Conservation (phyloP, 2,329 filamentous ascomycete genomes). For the Teratosphaeria epicoccoides region DNA sequence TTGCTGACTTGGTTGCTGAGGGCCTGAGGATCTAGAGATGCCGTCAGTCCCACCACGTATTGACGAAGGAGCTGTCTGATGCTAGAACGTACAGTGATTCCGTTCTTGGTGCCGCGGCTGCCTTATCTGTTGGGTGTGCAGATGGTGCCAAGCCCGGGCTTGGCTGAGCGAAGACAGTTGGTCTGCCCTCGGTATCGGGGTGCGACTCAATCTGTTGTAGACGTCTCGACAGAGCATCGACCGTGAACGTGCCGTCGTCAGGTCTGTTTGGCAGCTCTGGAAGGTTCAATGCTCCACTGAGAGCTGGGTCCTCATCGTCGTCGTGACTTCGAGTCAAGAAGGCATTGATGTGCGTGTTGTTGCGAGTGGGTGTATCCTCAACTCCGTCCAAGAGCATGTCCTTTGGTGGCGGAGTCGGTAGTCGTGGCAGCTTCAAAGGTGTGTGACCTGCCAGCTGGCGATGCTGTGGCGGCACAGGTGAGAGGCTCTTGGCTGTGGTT, state of each 20-base stretch:
- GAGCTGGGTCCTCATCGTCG: conserved; percentile 21
- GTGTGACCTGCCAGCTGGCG: conserved; percentile 25
- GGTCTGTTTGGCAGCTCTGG: conserved; percentile 26
- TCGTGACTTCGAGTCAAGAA: conserved; percentile 18
- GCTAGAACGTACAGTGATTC: conserved; percentile 1
- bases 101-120: neutral
- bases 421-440: conserved; percentile 21
- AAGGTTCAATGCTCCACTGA: conserved; percentile 27
- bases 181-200: conserved; percentile 22
- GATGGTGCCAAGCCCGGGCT: conserved; percentile 22
- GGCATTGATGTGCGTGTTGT: conserved; percentile 26
- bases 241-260: conserved; percentile 25
- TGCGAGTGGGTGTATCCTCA: conserved; percentile 27
- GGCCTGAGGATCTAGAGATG: neutral
- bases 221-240: conserved; percentile 23
- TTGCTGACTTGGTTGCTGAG: neutral
- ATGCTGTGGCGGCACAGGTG: conserved; percentile 23
- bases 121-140: conserved; percentile 1
- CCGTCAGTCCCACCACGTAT: conserved; percentile 4
- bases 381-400: conserved; percentile 19
- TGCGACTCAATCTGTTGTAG: conserved; percentile 25
- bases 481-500: conserved; percentile 12
- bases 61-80: neutral
- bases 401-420: conserved; percentile 18
- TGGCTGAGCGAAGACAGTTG: conserved; percentile 20